phyloP scores from a whole-genome alignment of 768 basidiomycete species.

The Termitomyces sp. region DNA sequence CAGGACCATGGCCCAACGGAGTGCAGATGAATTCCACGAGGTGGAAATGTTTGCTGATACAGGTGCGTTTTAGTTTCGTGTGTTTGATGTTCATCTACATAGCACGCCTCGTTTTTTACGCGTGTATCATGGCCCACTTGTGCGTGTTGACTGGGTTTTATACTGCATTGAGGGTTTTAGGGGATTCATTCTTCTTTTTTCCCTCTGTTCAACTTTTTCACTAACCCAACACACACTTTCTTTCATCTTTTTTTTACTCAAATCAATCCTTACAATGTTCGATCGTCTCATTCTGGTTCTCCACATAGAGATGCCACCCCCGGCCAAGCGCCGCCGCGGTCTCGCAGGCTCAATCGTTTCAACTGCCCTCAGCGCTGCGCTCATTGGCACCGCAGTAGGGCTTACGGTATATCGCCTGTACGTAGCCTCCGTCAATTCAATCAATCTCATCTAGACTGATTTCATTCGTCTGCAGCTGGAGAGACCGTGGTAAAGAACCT shows the following conservation, averaged over 20 bases:
- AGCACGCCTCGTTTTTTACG: slow-evolving; percentile 5
- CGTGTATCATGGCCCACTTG: background rate
- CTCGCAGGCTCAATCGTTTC: slow-evolving; percentile 82
- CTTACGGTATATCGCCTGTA: slow-evolving; percentile 85
- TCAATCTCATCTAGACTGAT: slow-evolving; percentile 3
- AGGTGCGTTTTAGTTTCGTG: slow-evolving; percentile 11
- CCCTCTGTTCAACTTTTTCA: background rate
- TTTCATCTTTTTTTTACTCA: slow-evolving; percentile 8
- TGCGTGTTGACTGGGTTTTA: slow-evolving; percentile 10
- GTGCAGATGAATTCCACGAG: slow-evolving; percentile 19
- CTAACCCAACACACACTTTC: background rate
- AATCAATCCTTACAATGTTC: slow-evolving; percentile 22
- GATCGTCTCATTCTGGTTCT: slow-evolving; percentile 40
- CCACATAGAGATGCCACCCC: slow-evolving; percentile 69
- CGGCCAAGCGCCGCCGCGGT: slow-evolving; percentile 76
- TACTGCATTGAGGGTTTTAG: background rate
- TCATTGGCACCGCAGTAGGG: slow-evolving; percentile 85
- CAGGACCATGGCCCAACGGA: slow-evolving; percentile 31
- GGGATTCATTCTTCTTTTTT: background rate
- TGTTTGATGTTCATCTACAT: background rate
- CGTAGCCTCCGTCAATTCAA: slow-evolving; percentile 25
- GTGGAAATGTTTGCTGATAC: slow-evolving; percentile 17
- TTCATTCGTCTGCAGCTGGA: slow-evolving; percentile 53
- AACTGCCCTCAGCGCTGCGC: slow-evolving; percentile 79
- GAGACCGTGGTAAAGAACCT: slow-evolving; percentile 62